These are phyloP conservation scores for Lophiotrema nucula DNA, from an alignment of 495 filamentous ascomycete genomes.

Conservation along the genomic window DNA sequence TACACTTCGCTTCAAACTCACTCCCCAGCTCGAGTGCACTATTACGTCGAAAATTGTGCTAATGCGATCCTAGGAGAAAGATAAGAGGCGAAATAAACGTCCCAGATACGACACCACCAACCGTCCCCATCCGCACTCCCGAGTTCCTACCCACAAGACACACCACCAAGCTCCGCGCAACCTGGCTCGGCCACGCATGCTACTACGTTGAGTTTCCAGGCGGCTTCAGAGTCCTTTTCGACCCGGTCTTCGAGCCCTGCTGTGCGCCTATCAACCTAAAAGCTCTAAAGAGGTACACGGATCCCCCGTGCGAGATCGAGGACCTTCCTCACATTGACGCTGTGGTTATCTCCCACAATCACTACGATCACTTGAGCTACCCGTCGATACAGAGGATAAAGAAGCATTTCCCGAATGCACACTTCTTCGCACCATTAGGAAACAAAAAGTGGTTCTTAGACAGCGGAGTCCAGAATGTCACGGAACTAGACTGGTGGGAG, in stretches of 20 bases:
- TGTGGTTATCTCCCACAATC: conserved; percentile 88
- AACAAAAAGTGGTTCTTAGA: conserved; percentile 79
- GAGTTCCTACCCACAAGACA: conserved; percentile 63
- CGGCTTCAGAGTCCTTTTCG: conserved; percentile 87
- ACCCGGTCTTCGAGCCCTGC: conserved; percentile 88
- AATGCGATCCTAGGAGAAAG: conserved; percentile 49
- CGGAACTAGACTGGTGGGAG: conserved; percentile 97
- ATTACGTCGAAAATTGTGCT: too few relatives aligned
- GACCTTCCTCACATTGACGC: conserved; percentile 84
- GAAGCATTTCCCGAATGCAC: conserved; percentile 70
- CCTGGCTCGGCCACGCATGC: conserved; percentile 96
- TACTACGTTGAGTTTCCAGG: conserved; percentile 89
- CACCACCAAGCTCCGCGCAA: conserved; percentile 69
- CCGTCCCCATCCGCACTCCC: conserved; percentile 66
- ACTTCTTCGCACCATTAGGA: conserved; percentile 89
- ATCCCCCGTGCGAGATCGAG: conserved; percentile 70
- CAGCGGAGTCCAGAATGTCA: conserved; percentile 67
- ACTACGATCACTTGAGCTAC: conserved; percentile 90
- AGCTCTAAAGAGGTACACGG: conserved; percentile 79
- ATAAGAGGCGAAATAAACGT: conserved; percentile 58
- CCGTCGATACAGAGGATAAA: conserved; percentile 69
- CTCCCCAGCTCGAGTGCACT: background rate
- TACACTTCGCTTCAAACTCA: background rate
- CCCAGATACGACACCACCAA: conserved; percentile 64
- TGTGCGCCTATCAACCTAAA: conserved; percentile 73